These are phyloP conservation scores for Colletotrichum sp. DNA, from an alignment of 2,329 filamentous ascomycete genomes.

Conservation along the genomic window DNA sequence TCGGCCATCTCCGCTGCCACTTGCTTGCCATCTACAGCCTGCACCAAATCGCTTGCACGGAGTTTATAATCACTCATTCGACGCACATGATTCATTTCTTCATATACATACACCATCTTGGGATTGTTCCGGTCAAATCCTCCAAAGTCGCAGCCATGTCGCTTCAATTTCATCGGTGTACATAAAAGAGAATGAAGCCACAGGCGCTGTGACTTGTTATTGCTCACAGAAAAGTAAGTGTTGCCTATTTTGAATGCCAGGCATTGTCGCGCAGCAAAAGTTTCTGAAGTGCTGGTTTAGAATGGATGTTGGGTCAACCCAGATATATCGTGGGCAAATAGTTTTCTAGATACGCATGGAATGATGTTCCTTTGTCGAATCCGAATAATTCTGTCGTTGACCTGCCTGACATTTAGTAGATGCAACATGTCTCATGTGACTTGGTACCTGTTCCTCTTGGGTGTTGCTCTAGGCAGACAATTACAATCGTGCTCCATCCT, in stretches of 20 bases:
- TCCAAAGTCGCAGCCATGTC: neutral
- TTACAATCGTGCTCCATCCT: neutral
- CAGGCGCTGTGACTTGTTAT: neutral
- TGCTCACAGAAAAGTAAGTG: neutral
- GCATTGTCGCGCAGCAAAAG: neutral
- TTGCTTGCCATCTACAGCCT: neutral
- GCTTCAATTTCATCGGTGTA: conserved; percentile 12
- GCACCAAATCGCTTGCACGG: neutral
- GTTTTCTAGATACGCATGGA: conserved; percentile 12
- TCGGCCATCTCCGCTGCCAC: neutral
- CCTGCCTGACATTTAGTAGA: neutral
- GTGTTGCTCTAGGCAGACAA: neutral
- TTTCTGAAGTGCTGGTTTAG: neutral
- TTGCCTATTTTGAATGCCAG: neutral
- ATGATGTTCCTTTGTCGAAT: conserved; percentile 14
- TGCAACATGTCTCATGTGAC: neutral
- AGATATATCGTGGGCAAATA: neutral
- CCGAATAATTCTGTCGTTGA: neutral
- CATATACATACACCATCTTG: conserved; percentile 6
- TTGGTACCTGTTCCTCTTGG: neutral
- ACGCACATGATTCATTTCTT: conserved; percentile 18
- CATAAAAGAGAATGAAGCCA: neutral
- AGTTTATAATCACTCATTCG: conserved; percentile 9
- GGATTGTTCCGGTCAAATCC: neutral
- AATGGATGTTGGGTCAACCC: neutral